Percentiles rank a stretch among this genome's conserved stretches.
phyloP scores from a whole-genome alignment of 768 basidiomycete genomes.

The Rhizopogon roseolus region DNA sequence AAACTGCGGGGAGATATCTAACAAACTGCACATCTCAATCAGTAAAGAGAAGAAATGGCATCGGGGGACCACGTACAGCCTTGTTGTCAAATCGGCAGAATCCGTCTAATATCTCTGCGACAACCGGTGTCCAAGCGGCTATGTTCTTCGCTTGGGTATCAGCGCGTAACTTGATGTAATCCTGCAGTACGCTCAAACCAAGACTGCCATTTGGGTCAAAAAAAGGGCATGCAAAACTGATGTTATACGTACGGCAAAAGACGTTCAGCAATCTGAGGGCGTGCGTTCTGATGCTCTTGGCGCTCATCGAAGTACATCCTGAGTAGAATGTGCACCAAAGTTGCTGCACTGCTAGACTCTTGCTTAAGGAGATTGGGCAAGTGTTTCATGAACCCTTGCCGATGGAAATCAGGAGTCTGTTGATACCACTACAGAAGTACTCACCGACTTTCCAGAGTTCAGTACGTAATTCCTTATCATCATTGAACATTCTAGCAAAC shows the following conservation, averaged over 20 bases:
- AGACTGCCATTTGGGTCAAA: conserved; percentile 46
- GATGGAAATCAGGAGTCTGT: neutral
- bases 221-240: neutral
- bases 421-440: conserved; percentile 21
- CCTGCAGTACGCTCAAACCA: conserved; percentile 80
- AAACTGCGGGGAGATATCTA: conserved; percentile 84
- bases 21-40: conserved; percentile 55
- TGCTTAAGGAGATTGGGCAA: conserved; percentile 96
- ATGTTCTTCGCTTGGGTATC: conserved; percentile 96
- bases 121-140: conserved; percentile 96
- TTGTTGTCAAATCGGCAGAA: conserved; percentile 88
- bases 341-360: conserved; percentile 95
- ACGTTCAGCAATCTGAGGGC: conserved; percentile 73
- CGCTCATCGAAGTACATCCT: conserved; percentile 93
- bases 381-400: conserved; percentile 97
- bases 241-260: conserved; percentile 58
- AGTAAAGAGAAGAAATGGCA: conserved; percentile 3
- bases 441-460: conserved; percentile 99
- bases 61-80: conserved; percentile 56
- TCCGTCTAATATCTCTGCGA: conserved; percentile 90
- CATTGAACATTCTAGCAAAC: conserved; percentile 96
- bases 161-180: conserved; percentile 83
- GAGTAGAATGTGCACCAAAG: conserved; percentile 85
- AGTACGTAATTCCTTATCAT: conserved; percentile 94
- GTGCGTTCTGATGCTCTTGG: conserved; percentile 80